These are phyloP conservation scores for Alternaria triticina DNA, from an alignment of 2,329 filamentous ascomycete species.

Conservation along the genomic window DNA sequence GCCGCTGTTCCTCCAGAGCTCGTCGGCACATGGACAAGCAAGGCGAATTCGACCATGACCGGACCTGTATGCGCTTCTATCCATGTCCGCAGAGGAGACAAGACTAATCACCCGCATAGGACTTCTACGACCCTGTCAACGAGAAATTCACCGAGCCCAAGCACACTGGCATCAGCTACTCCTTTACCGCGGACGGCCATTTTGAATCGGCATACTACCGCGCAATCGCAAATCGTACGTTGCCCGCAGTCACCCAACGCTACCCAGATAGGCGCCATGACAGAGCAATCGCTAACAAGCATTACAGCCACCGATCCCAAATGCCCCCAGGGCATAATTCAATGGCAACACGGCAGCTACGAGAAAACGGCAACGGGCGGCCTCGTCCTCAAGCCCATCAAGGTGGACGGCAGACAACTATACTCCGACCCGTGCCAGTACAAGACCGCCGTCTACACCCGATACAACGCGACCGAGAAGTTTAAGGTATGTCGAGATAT, in stretches of 20 bases:
- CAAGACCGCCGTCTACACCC: slow-evolving; percentile 63
- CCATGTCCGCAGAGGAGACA: background rate
- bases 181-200: slow-evolving; percentile 71
- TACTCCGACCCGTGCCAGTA: slow-evolving; percentile 69
- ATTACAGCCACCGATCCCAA: slow-evolving; percentile 61
- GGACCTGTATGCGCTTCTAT: slow-evolving; percentile 62
- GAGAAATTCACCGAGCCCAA: slow-evolving; percentile 71
- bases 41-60: slow-evolving; percentile 71
- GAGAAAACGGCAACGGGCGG: slow-evolving; percentile 63
- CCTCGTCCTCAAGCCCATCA: slow-evolving; percentile 65
- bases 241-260: background rate
- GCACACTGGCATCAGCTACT: slow-evolving; percentile 74
- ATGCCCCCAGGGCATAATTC: slow-evolving; percentile 70
- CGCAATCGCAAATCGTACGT: slow-evolving; percentile 71
- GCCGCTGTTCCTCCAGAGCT: slow-evolving; percentile 50
- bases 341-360: slow-evolving; percentile 75
- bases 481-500: slow-evolving; percentile 59
- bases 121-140: slow-evolving; percentile 71
- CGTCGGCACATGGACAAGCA: slow-evolving; percentile 75
- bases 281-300: slow-evolving; percentile 25
- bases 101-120: slow-evolving; percentile 52
- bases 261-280: background rate
- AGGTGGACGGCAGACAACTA: slow-evolving; percentile 71
- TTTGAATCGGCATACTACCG: slow-evolving; percentile 75
- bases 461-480: slow-evolving; percentile 69